phyloP scores from a whole-genome alignment of 257 asterid species.

The Misopates orontium region DNA sequence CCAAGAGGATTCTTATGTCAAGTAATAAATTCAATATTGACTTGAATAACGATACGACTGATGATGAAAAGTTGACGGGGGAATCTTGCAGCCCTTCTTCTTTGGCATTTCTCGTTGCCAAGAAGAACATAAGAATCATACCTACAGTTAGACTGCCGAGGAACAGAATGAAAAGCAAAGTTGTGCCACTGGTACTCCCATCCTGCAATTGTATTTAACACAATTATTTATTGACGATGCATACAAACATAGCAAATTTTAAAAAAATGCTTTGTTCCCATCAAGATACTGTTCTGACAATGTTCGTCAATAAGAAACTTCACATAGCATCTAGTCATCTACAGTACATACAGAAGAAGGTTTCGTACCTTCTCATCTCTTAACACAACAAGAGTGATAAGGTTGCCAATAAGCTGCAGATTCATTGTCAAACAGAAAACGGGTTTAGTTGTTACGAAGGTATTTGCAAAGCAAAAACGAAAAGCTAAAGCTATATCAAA shows the following conservation, averaged over 20 bases:
- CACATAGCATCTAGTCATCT: not conserved
- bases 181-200: conserved; percentile 80
- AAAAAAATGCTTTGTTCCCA: no score
- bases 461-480: conserved; percentile 9
- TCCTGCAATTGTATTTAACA: conserved; percentile 54
- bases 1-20: conserved; percentile 68
- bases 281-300: no score
- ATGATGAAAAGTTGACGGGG: conserved; percentile 44
- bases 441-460: not conserved
- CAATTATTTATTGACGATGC: not conserved
- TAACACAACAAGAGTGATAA: conserved; percentile 70
- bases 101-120: conserved; percentile 66
- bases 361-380: conserved; percentile 69
- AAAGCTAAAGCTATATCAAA: conserved; percentile 9
- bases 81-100: conserved; percentile 52
- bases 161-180: conserved; percentile 71
- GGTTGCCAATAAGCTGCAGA: conserved; percentile 90
- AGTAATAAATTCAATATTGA: conserved; percentile 56
- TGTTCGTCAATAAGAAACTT: not conserved
- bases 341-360: not conserved
- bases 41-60: conserved; percentile 58
- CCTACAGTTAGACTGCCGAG: conserved; percentile 78
- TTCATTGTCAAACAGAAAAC: conserved; percentile 13
- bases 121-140: conserved; percentile 79
- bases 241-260: no score